phyloP scores from a whole-genome alignment of 805 yeast genomes.

The Candida maesae region DNA sequence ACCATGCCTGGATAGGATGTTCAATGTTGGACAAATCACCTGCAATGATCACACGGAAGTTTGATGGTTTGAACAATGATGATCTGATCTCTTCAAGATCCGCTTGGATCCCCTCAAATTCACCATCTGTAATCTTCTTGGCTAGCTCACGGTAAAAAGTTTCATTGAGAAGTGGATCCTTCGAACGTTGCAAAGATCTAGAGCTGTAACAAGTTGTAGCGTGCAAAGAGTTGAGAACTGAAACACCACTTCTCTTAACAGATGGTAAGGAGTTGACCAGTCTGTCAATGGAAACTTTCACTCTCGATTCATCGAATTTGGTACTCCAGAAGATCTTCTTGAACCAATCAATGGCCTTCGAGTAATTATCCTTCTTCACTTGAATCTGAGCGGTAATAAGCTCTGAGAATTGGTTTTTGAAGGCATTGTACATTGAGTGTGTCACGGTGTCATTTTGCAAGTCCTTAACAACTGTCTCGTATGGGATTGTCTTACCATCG shows the following conservation, averaged over 20 bases:
- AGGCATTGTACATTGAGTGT: conserved; percentile 51
- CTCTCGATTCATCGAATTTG: conserved; percentile 68
- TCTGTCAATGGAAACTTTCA: conserved; percentile 50
- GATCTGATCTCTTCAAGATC: conserved; percentile 51
- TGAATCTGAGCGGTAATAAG: conserved; percentile 57
- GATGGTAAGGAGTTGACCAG: conserved; percentile 38
- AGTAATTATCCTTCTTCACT: conserved; percentile 59
- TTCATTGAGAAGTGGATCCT: conserved; percentile 65
- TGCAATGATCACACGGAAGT: conserved; percentile 61
- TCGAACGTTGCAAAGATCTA: conserved; percentile 63
- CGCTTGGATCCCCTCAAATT: conserved; percentile 41
- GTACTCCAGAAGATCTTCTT: conserved; percentile 58
- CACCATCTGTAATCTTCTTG: conserved; percentile 50
- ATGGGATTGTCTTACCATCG: conserved; percentile 57
- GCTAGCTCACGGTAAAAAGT: conserved; percentile 45
- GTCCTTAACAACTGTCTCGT: conserved; percentile 71
- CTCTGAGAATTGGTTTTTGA: conserved; percentile 62
- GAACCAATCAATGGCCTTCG: conserved; percentile 74
- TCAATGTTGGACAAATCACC: conserved; percentile 59
- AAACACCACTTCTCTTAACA: conserved; percentile 38
- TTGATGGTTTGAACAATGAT: conserved; percentile 51
- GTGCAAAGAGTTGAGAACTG: conserved; percentile 63
- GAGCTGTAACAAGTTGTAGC: conserved; percentile 48
- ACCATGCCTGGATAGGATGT: conserved; percentile 62
- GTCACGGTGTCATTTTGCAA: conserved; percentile 72